A percentile compares a stretch with the other conserved stretches of the same genome.
Conservation (phyloP, 2,329 filamentous ascomycete genomes). For the Pestalotiopsis sp. region DNA sequence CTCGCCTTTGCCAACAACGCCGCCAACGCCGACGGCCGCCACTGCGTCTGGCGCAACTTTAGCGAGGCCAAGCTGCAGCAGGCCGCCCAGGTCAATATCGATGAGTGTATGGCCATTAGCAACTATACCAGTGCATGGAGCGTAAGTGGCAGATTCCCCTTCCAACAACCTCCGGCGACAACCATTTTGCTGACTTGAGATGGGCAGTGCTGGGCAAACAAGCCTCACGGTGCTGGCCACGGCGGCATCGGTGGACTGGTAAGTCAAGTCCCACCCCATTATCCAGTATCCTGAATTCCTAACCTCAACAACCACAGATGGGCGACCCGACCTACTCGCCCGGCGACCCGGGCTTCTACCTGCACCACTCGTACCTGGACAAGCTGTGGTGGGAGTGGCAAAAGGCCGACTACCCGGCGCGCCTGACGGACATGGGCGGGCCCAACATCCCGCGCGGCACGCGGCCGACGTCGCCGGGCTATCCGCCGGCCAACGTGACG, state of each 20-base stretch:
- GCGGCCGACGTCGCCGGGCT: neutral
- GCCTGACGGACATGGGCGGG: slow-evolving; percentile 27
- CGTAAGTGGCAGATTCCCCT: neutral
- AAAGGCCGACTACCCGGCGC: slow-evolving; percentile 21
- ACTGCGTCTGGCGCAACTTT: slow-evolving; percentile 6
- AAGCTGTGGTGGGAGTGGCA: slow-evolving; percentile 35
- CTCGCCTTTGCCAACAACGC: neutral
- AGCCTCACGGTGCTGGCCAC: slow-evolving; percentile 27
- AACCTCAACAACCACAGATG: slow-evolving; percentile 9
- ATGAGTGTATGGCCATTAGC: slow-evolving; percentile 14
- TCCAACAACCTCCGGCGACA: no score
- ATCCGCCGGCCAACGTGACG: slow-evolving; percentile 13
- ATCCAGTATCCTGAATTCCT: no score
- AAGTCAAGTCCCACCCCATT: no score
- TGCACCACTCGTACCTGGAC: slow-evolving; percentile 33
- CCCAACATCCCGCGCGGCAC: slow-evolving; percentile 18
- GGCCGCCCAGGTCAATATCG: slow-evolving; percentile 8
- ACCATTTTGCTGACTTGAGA: neutral
- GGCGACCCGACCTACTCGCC: slow-evolving; percentile 20
- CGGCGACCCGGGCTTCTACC: slow-evolving; percentile 39
- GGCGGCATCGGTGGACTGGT: slow-evolving; percentile 22
- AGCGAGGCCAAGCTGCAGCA: neutral
- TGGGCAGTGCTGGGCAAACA: slow-evolving; percentile 20
- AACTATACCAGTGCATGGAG: slow-evolving; percentile 20
- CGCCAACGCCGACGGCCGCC: neutral